Evolutionary conservation across 2,329 filamentous ascomycete genomes (phyloP).

Genomic region (Fusarium setosum): DNA sequence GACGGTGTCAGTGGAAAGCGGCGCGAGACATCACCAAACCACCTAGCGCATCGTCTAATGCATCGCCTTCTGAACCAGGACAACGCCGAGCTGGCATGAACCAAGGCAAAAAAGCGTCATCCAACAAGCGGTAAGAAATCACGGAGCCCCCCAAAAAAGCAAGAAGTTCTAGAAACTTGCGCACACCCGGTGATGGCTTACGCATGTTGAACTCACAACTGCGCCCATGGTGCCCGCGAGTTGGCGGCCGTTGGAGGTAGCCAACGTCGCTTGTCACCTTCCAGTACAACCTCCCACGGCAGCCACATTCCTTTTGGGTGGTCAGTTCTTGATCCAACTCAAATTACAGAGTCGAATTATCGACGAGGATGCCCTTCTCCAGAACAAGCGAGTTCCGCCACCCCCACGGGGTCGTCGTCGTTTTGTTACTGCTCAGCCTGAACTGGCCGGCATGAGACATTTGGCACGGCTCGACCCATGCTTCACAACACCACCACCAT

Average conservation of each 20-base stretch:
- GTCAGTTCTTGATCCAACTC: neutral
- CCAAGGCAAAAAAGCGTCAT: neutral
- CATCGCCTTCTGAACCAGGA: neutral
- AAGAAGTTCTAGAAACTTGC: neutral
- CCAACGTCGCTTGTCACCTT: neutral
- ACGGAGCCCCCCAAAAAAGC: neutral
- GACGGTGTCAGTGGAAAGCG: neutral
- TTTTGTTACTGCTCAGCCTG: neutral
- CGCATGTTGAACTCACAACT: neutral
- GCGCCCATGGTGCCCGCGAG: neutral
- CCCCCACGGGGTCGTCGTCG: neutral
- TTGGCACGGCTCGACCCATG: neutral
- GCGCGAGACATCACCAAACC: neutral
- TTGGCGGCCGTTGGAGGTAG: neutral
- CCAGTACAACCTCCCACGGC: neutral
- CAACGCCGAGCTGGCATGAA: neutral
- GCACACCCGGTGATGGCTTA: neutral
- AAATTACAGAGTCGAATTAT: conserved; percentile 1
- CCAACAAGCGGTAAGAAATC: neutral
- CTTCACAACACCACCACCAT: neutral
- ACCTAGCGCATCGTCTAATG: neutral
- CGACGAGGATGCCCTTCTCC: neutral
- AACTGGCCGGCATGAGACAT: neutral
- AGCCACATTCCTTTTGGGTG: neutral
- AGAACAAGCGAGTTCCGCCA: neutral